Evolutionary conservation across 768 basidiomycete genomes (phyloP), one percentile per base, ranked within the genome.

Genomic region (Lactarius trivialis): DNA sequence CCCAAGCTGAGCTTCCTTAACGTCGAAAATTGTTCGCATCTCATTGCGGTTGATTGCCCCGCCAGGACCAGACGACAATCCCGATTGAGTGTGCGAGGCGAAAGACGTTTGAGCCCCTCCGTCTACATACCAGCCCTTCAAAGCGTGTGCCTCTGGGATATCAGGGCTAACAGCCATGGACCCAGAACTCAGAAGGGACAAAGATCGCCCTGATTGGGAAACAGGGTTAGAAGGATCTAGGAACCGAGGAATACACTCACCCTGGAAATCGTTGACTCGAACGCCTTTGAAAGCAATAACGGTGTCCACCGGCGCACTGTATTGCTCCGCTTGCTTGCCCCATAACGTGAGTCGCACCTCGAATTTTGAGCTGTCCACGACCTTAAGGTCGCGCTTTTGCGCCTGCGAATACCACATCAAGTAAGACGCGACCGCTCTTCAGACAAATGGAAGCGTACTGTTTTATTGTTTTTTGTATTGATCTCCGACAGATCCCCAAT

Each of bases 221-320:
- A 24, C 55, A 61, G 11, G 37, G 39, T 52, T 50, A 64, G 64
- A 65, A 48, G 59, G 60, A 61, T 50, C n/a, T 61, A 51, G 21
- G n/a, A 65, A 58, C 32, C 15, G 43, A 28, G 21, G 48, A 58
- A 24, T 50, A 49, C 28, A 60, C 76, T 55, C 68, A 84, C 93
- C 93, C 69, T 88, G 86, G 72, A 88, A 99, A 66, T 98, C 96
- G 30, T 92, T 87, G 43, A 98, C 91, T 72, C 88, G 92, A 66
- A 93, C 91, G 26, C 91, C 89, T 75, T 95, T 97, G 81, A 95
- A 91, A 4, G 96, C 96, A 66, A 95, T 81, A 33, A 98, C 85
- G 9, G 91, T 84, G 55, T 80, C 71, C 54, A 79, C 78, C 12
- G 80, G 77, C 6, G 79, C 75, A n/a, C 74, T 72, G 71, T 85